phyloP scores from a whole-genome alignment of 2,329 filamentous ascomycete species.

The Trichoderma sp. region DNA sequence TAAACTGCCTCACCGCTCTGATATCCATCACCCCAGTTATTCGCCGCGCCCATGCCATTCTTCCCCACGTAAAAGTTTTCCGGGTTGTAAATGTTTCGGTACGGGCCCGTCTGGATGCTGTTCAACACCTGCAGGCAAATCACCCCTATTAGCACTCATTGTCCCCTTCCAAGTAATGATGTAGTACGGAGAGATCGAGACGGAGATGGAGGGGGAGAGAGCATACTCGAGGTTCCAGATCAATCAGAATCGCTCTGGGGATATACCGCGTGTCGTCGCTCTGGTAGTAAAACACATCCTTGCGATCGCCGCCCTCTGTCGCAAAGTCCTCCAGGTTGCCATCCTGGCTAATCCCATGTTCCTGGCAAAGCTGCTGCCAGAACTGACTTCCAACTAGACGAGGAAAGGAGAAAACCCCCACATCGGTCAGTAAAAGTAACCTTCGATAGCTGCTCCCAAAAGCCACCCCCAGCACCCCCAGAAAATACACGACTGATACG shows the following conservation, averaged over 20 bases:
- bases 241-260: conserved; percentile 89
- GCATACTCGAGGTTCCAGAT: conserved; percentile 81
- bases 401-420: conserved; percentile 31
- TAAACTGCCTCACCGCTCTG: conserved; percentile 86
- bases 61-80: conserved; percentile 98
- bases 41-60: conserved; percentile 87
- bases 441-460: background rate
- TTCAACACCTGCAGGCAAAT: conserved; percentile 68
- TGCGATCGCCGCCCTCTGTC: conserved; percentile 94
- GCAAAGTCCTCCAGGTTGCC: conserved; percentile 97
- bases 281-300: conserved; percentile 99
- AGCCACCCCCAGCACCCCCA: background rate
- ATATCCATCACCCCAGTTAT: conserved; percentile 98
- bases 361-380: conserved; percentile 97
- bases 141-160: background rate
- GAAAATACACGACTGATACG: background rate
- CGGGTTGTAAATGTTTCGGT: conserved; percentile 98
- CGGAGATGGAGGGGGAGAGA: background rate
- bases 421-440: background rate
- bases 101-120: conserved; percentile 85
- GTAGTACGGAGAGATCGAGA: background rate
- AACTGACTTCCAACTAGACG: conserved; percentile 86
- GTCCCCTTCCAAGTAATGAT: background rate
- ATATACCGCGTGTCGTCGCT: conserved; percentile 99
- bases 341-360: conserved; percentile 96